Evolutionary conservation across 352 stramenopile species (phyloP), one percentile per base, ranked within the genome.

Genomic region (Globisporangium alternatum): DNA sequence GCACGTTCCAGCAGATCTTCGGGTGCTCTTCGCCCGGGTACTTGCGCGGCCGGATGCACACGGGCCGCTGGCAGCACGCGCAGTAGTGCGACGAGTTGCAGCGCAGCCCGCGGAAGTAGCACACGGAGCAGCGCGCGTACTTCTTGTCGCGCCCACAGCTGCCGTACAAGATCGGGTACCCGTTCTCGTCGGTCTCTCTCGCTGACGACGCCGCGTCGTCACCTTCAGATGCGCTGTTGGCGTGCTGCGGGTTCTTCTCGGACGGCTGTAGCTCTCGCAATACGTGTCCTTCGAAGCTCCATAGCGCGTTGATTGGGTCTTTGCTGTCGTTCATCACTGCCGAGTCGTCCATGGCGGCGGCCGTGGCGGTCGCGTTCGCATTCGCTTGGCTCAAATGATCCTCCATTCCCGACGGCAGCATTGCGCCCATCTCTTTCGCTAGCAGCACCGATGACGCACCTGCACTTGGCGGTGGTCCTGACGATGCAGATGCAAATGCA

Each of bases 1-100:
- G 72, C 63, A 91, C 82, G 49, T 91, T 91, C 82, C 82, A 91
- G 69, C 80, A 91, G 56, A 91, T 91, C 72, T 91, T 91, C 10
- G 79, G 71, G 51, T 89, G 73, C 33, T 83, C 72, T 60, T 91
- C 82, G 49, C 80, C 78, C 15, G 82, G 82, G 56, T 91, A 89
- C 48, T 73, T 80, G 3, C 82, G 76, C 49, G 82, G 80, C 12
- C 82, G 82, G 54, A 89, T 83, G 59, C 82, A 91, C 66, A 91
- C 80, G n/a, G 82, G 69, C 3, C 81, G 78, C 64, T 89, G 80
- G 62, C 82, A 91, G 66, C 82, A 88, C 21, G 73, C 72, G 56
- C 82, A 91, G 45, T 89, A 91, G 56, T 89, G 79, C 25, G 70
- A 73, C 51, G 82, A 82, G 62, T 91, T 91, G 68, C 78, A 86